Percentiles rank a stretch among this genome's conserved stretches.
Evolutionary conservation across 2,329 filamentous ascomycete species (phyloP).

Genomic region (Claviceps monticola): DNA sequence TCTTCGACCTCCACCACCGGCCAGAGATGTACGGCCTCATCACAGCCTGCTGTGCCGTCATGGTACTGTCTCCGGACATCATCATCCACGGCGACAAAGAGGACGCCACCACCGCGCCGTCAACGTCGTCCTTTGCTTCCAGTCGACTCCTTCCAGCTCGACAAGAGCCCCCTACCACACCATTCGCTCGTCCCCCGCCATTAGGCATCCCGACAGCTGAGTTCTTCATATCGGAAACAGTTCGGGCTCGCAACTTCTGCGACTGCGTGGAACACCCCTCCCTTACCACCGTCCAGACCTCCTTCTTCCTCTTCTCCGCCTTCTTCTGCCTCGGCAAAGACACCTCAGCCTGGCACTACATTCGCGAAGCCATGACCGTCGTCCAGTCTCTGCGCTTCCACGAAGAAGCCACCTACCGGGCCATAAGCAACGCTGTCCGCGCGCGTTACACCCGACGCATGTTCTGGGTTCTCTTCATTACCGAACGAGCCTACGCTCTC

Average conservation of each 20-base stretch:
- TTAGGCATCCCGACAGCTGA: constrained; percentile 7
- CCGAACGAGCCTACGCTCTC: constrained; percentile 18
- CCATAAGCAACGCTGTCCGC: background rate
- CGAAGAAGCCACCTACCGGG: constrained; percentile 14
- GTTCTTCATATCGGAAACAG: constrained; percentile 15
- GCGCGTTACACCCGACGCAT: constrained; percentile 13
- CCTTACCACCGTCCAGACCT: constrained; percentile 16
- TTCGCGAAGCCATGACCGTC: constrained; percentile 17
- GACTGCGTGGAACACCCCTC: constrained; percentile 15
- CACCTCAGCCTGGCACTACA: constrained; percentile 20
- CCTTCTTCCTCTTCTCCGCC: constrained; percentile 19
- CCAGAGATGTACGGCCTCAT: constrained; percentile 15
- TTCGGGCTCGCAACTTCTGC: constrained; percentile 13
- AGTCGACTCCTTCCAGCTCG: background rate
- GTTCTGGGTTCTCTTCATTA: constrained; percentile 19
- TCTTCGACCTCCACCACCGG: constrained; percentile 5
- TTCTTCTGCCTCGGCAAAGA: constrained; percentile 18
- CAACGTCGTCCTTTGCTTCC: background rate
- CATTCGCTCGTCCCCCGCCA: background rate
- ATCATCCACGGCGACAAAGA: constrained; percentile 1
- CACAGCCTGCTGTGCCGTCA: constrained; percentile 16
- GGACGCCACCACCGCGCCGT: background rate
- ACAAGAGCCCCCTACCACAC: background rate
- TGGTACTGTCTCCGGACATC: constrained; percentile 16
- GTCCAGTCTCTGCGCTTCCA: constrained; percentile 16